Percentiles rank a stretch among this genome's conserved stretches.
These are phyloP conservation scores for Camellia oleifera DNA, from an alignment of 179 eudicot genomes.

Conservation along the genomic window DNA sequence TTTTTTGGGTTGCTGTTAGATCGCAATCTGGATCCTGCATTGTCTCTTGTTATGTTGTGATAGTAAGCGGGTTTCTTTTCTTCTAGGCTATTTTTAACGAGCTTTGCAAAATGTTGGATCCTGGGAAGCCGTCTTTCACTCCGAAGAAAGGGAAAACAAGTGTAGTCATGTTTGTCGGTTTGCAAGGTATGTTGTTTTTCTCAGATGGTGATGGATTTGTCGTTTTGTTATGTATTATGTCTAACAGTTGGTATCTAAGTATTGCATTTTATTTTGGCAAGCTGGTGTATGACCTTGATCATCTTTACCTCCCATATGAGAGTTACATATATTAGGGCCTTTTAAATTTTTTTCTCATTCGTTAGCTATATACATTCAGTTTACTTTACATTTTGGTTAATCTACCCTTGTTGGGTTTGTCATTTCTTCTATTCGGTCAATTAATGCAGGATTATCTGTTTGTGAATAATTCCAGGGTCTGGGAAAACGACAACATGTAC, in stretches of 20 bases:
- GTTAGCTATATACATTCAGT: background rate
- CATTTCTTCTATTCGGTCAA: background rate
- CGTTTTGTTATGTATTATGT: background rate
- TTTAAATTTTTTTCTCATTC: background rate
- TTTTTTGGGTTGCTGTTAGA: background rate
- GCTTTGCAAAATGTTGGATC: slow-evolving; percentile 86
- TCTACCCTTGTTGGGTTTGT: background rate
- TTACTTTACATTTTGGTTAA: background rate
- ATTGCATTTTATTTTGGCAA: background rate
- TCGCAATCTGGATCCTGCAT: background rate
- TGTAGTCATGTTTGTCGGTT: slow-evolving; percentile 91
- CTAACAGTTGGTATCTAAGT: background rate
- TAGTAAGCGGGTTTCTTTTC: background rate
- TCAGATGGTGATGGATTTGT: background rate
- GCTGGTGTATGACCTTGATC: background rate
- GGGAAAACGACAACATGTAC: slow-evolving; percentile 94
- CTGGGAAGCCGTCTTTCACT: slow-evolving; percentile 82
- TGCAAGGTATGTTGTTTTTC: slow-evolving; percentile 61
- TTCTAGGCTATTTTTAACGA: slow-evolving; percentile 78
- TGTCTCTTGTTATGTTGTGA: background rate
- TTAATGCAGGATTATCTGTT: background rate
- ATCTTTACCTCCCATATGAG: no score
- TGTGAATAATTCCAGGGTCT: slow-evolving; percentile 49
- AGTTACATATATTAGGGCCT: no score
- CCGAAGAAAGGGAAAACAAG: slow-evolving; percentile 81